Evolutionary conservation across 345 rosid genomes (phyloP).

Genomic region (Cardamine occulta): DNA sequence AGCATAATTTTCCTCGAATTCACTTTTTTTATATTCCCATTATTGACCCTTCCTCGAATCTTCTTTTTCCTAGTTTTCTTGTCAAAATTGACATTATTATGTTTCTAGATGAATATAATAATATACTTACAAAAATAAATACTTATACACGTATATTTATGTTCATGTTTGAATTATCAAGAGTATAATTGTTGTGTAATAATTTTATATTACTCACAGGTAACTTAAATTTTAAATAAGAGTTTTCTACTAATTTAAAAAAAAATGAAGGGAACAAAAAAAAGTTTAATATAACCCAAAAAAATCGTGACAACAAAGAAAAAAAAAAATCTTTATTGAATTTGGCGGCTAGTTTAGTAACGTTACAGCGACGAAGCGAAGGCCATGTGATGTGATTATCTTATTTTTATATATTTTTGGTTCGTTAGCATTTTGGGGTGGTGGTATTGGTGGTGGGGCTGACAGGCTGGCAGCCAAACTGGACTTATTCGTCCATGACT

Average conservation of each 20-base stretch:
- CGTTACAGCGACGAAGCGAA: constrained; percentile 32
- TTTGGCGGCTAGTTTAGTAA: constrained; percentile 38
- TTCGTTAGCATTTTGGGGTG: neutral
- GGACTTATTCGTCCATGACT: constrained; percentile 34
- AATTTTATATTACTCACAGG: neutral
- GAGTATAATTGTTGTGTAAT: neutral
- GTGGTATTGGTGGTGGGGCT: constrained; percentile 37
- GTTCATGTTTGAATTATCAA: neutral
- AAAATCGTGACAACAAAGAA: neutral
- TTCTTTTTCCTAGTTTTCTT: constrained; percentile 5
- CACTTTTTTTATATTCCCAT: neutral
- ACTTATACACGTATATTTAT: neutral
- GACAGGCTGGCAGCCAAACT: constrained; percentile 43
- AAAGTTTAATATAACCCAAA: neutral
- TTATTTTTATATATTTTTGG: neutral
- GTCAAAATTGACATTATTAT: constrained; percentile 40
- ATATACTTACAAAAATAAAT: neutral
- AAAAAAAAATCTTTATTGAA: constrained; percentile 10
- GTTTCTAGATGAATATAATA: constrained; percentile 25
- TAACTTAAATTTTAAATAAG: neutral
- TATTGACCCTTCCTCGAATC: constrained; percentile 10
- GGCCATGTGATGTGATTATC: constrained; percentile 39
- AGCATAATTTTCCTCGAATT: constrained; percentile 25
- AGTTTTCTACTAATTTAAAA: neutral
- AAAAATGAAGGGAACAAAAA: neutral